A percentile compares a stretch with the other conserved stretches of the same genome.
These are phyloP conservation scores for Ophiostoma pallidulum DNA, from an alignment of 2,329 filamentous ascomycete genomes.

Conservation along the genomic window DNA sequence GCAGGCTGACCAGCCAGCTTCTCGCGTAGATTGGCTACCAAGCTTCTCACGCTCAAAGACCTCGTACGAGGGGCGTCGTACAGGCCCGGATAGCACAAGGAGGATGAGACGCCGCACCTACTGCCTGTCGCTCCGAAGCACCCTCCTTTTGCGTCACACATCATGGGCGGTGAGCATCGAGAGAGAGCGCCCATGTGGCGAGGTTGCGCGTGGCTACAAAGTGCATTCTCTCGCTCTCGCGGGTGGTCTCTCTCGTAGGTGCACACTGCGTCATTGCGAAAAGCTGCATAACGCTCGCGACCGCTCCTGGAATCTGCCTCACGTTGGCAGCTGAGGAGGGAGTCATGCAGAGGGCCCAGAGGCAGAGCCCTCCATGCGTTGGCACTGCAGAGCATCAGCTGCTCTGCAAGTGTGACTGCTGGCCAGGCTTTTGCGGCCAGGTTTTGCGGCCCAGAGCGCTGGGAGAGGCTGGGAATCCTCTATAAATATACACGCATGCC, in stretches of 20 bases:
- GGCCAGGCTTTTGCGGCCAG: conserved; percentile 1
- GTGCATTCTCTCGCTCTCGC: too few relatives aligned
- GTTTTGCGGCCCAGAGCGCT: conserved; percentile 1
- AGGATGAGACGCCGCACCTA: background rate
- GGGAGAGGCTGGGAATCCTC: background rate
- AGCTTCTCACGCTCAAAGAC: background rate
- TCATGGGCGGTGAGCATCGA: conserved; percentile 4
- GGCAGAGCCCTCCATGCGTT: conserved; percentile 1
- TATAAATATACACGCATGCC: background rate
- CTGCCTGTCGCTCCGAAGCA: background rate
- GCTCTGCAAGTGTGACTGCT: background rate
- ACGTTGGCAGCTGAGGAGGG: conserved; percentile 4
- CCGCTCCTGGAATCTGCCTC: conserved; percentile 1
- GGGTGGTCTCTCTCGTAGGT: too few relatives aligned
- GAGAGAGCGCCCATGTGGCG: background rate
- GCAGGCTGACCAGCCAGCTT: background rate
- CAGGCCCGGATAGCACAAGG: background rate
- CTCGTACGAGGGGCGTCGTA: background rate
- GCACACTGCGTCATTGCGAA: too few relatives aligned
- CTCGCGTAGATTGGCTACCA: conserved; percentile 3
- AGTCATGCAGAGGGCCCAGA: background rate
- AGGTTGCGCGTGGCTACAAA: too few relatives aligned
- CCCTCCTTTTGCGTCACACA: conserved; percentile 2
- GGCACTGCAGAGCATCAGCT: conserved; percentile 2
- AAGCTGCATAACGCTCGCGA: too few relatives aligned